Conservation (phyloP, 176 grass and related monocot genomes). For the Rhynchospora breviuscula region DNA sequence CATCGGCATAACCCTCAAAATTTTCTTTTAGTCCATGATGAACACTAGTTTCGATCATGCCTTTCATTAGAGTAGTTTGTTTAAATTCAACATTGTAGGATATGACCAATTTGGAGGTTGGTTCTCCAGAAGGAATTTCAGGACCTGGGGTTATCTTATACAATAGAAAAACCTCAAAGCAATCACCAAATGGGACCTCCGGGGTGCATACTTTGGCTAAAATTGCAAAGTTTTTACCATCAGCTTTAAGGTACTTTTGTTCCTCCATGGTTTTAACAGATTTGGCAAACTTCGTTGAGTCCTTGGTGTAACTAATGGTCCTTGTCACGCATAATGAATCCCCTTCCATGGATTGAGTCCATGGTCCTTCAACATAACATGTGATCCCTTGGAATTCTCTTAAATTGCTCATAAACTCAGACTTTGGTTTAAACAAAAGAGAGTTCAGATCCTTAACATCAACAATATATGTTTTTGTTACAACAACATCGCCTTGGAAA, state of each 20-base stretch:
- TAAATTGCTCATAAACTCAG: constrained; percentile 53
- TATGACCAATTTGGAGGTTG: constrained; percentile 42
- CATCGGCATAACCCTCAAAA: constrained; percentile 53
- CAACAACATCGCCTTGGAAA: constrained; percentile 40
- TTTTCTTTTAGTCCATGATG: constrained; percentile 69
- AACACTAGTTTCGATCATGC: constrained; percentile 63
- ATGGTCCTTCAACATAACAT: constrained; percentile 54
- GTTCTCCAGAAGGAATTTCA: constrained; percentile 37
- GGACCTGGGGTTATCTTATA: constrained; percentile 67
- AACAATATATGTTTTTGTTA: constrained; percentile 55
- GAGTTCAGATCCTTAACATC: constrained; percentile 61
- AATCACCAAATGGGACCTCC: constrained; percentile 78
- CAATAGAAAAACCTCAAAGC: constrained; percentile 64
- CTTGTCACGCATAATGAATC: constrained; percentile 48
- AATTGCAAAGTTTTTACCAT: constrained; percentile 55
- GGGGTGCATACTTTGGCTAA: constrained; percentile 54
- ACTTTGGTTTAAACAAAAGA: constrained; percentile 57
- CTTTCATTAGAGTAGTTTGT: constrained; percentile 77
- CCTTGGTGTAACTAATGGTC: constrained; percentile 60
- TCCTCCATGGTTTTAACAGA: constrained; percentile 63
- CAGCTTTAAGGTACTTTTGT: constrained; percentile 68
- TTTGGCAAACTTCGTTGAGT: constrained; percentile 59
- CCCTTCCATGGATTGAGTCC: constrained; percentile 45
- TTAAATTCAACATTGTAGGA: constrained; percentile 73
- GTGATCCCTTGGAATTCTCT: constrained; percentile 39